Conservation (phyloP, 352 stramenopile species). For the Peronospora farinosa region DNA sequence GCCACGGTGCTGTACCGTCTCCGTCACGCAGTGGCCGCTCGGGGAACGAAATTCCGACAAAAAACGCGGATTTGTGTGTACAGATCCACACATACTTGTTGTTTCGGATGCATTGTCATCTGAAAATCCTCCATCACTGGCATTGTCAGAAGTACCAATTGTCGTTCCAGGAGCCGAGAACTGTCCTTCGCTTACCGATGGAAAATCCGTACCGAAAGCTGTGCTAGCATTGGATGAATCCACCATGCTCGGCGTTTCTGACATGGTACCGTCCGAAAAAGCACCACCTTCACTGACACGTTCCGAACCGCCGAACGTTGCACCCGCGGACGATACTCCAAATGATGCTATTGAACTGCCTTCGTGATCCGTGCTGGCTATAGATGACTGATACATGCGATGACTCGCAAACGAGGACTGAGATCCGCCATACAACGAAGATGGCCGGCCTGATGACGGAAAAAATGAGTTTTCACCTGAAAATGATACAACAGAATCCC, state of each 20-base stretch:
- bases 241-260: conserved; percentile 64
- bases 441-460: conserved; percentile 24
- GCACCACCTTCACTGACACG: conserved; percentile 51
- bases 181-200: conserved; percentile 66
- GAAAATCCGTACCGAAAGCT: conserved; percentile 67
- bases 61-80: conserved; percentile 31
- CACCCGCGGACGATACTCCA: conserved; percentile 66
- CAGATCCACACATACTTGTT: conserved; percentile 45
- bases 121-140: conserved; percentile 50
- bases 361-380: conserved; percentile 35
- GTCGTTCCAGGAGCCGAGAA: conserved; percentile 56
- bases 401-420: conserved; percentile 40
- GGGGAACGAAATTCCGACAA: conserved; percentile 33
- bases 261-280: conserved; percentile 62
- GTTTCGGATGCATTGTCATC: conserved; percentile 55
- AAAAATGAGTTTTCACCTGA: conserved; percentile 34
- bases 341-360: conserved; percentile 59
- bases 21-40: conserved; percentile 35
- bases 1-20: conserved; percentile 18
- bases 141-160: conserved; percentile 54
- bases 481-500: conserved; percentile 35
- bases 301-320: conserved; percentile 71
- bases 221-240: conserved; percentile 72
- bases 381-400: conserved; percentile 37
- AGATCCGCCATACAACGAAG: conserved; percentile 33